Conservation (phyloP, 164 flowering plant species). For the Annona cherimola region DNA sequence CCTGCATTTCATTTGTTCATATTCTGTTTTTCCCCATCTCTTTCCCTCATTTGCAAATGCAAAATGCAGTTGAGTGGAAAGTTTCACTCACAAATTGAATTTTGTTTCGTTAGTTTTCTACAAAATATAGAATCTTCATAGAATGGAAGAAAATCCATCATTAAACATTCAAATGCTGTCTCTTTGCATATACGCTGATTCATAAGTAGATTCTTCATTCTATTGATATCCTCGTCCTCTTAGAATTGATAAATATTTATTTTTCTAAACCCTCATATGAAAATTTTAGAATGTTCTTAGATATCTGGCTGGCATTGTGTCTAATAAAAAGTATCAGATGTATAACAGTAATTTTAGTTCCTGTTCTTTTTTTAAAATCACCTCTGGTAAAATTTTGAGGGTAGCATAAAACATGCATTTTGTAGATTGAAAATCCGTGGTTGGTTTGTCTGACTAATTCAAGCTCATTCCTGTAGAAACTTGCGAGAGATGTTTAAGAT, state of each 20-base stretch:
- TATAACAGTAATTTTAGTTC: neutral
- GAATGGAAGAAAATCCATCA: too few species aligned
- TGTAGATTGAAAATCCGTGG: neutral
- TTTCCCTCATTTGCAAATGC: too few species aligned
- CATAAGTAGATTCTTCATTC: neutral
- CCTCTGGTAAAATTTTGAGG: neutral
- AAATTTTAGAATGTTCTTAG: neutral
- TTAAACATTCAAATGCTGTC: too few species aligned
- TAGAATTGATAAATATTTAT: neutral
- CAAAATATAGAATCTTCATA: too few species aligned
- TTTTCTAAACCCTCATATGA: neutral
- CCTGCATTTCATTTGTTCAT: too few species aligned
- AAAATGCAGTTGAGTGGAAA: too few species aligned
- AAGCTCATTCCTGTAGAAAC: conserved; percentile 35
- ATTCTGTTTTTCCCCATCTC: too few species aligned
- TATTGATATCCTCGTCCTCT: neutral
- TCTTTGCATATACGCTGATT: too few species aligned
- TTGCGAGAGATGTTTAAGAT: conserved; percentile 96
- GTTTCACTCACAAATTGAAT: too few species aligned
- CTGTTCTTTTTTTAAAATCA: too few species aligned
- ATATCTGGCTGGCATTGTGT: neutral
- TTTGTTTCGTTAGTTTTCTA: too few species aligned
- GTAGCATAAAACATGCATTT: neutral
- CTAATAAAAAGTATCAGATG: neutral
- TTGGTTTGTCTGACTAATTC: neutral